A percentile compares a stretch with the other conserved stretches of the same genome.
These are phyloP conservation scores for Noccaea bulbosa DNA, from an alignment of 345 rosid genomes.

Conservation along the genomic window DNA sequence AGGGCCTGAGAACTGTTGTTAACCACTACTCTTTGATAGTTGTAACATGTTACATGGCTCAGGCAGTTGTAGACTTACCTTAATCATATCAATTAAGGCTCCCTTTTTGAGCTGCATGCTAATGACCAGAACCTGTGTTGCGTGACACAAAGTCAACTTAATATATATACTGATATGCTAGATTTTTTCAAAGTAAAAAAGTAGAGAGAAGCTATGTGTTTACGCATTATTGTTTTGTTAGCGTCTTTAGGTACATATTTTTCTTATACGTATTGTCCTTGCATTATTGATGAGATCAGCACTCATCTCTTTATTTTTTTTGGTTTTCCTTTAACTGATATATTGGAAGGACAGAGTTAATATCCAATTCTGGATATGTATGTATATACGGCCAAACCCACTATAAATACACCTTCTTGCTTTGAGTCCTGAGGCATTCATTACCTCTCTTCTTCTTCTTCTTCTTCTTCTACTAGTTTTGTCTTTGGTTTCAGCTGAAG, in stretches of 20 bases:
- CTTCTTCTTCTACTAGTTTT: neutral
- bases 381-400: slow-evolving; percentile 30
- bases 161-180: neutral
- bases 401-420: slow-evolving; percentile 37
- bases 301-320: slow-evolving; percentile 1
- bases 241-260: slow-evolving; percentile 24
- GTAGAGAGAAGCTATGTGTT: slow-evolving; percentile 28
- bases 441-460: slow-evolving; percentile 24
- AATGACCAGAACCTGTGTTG: slow-evolving; percentile 22
- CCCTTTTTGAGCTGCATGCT: slow-evolving; percentile 16
- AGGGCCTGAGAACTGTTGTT: slow-evolving; percentile 12
- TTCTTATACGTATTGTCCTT: slow-evolving; percentile 42
- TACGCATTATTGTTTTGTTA: slow-evolving; percentile 30
- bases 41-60: slow-evolving; percentile 29
- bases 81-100: slow-evolving; percentile 16
- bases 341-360: slow-evolving; percentile 23
- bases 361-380: slow-evolving; percentile 33
- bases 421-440: slow-evolving; percentile 37
- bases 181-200: slow-evolving; percentile 19
- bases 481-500: neutral
- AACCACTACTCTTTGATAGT: slow-evolving; percentile 12
- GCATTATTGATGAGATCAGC: slow-evolving; percentile 38
- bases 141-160: slow-evolving; percentile 32
- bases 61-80: slow-evolving; percentile 17
- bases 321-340: slow-evolving; percentile 35